Evolutionary conservation across 1,284 basidiomycete species (phyloP).

Genomic region (Cryptococcus floricola): DNA sequence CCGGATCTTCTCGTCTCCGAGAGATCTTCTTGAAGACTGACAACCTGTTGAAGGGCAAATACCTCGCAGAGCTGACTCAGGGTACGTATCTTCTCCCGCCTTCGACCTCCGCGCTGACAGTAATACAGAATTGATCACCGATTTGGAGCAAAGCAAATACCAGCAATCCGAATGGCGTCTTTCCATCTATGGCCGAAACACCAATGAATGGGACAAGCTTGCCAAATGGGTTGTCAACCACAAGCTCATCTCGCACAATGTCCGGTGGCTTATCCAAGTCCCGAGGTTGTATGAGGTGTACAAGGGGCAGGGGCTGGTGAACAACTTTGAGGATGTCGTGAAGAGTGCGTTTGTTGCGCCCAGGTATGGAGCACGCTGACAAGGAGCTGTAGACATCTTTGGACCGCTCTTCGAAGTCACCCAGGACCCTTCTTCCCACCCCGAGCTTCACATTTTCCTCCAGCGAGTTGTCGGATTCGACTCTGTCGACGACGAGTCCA

Average conservation of each 20-base stretch:
- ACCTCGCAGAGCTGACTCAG: slow-evolving; percentile 90
- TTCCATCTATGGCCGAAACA: slow-evolving; percentile 80
- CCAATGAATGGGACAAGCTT: slow-evolving; percentile 93
- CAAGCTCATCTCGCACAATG: slow-evolving; percentile 92
- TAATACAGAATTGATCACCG: slow-evolving; percentile 80
- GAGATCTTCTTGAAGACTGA: slow-evolving; percentile 99
- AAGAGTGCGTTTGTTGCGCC: slow-evolving; percentile 59
- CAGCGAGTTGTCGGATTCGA: slow-evolving; percentile 96
- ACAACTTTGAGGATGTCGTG: slow-evolving; percentile 89
- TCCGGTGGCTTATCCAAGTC: slow-evolving; percentile 95
- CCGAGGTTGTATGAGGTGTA: slow-evolving; percentile 95
- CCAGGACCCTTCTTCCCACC: slow-evolving; percentile 80
- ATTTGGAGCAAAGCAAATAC: slow-evolving; percentile 97
- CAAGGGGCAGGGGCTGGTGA: slow-evolving; percentile 79
- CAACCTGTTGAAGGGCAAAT: slow-evolving; percentile 85
- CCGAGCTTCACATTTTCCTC: slow-evolving; percentile 91
- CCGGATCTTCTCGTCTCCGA: slow-evolving; percentile 83
- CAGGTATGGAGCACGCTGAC: background rate
- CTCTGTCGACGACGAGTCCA: slow-evolving; percentile 96
- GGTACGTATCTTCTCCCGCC: slow-evolving; percentile 52
- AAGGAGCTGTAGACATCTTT: slow-evolving; percentile 69
- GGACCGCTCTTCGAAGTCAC: slow-evolving; percentile 94
- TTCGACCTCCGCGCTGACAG: background rate
- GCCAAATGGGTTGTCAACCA: slow-evolving; percentile 95
- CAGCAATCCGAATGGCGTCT: slow-evolving; percentile 98